phyloP scores from a whole-genome alignment of 176 grass and related monocot genomes.

The Musa beccarii region DNA sequence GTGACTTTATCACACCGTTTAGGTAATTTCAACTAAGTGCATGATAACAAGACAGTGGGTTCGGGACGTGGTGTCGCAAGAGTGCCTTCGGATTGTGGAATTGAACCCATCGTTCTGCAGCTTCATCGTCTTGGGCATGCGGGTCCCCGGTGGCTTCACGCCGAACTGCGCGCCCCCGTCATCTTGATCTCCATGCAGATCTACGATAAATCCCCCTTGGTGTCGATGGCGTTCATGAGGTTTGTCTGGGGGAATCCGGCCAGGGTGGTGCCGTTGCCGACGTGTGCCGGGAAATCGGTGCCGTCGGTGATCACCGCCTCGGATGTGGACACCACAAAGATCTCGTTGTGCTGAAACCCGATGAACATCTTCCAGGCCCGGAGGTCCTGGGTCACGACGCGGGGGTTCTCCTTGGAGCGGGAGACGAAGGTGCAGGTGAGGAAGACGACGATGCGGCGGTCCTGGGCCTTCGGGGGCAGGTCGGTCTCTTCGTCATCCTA shows the following conservation, averaged over 20 bases:
- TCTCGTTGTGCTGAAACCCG: constrained; percentile 77
- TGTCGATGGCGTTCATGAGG: constrained; percentile 78
- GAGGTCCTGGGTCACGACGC: constrained; percentile 56
- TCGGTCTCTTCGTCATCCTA: constrained; percentile 15
- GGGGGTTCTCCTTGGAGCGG: constrained; percentile 70
- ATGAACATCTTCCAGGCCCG: constrained; percentile 81
- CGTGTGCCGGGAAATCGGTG: constrained; percentile 49
- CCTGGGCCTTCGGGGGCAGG: constrained; percentile 36
- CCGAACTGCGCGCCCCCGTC: constrained; percentile 74
- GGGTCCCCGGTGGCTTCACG: constrained; percentile 49
- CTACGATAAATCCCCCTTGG: constrained; percentile 50
- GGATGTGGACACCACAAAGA: constrained; percentile 54
- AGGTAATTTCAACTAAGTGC: no score
- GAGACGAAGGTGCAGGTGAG: constrained; percentile 67
- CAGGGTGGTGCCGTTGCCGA: constrained; percentile 51
- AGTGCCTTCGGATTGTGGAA: no score
- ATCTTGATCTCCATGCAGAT: constrained; percentile 58
- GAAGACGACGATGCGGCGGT: constrained; percentile 79
- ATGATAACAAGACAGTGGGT: no score
- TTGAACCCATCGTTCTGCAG: constrained; percentile 50
- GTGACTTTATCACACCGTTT: no score
- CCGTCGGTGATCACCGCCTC: constrained; percentile 57
- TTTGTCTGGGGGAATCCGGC: constrained; percentile 53
- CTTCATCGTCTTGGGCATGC: constrained; percentile 87
- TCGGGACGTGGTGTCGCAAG: no score